A percentile compares a stretch with the other conserved stretches of the same genome.
phyloP scores from a whole-genome alignment of 331 rosid species.

The Dryas integrifolia region DNA sequence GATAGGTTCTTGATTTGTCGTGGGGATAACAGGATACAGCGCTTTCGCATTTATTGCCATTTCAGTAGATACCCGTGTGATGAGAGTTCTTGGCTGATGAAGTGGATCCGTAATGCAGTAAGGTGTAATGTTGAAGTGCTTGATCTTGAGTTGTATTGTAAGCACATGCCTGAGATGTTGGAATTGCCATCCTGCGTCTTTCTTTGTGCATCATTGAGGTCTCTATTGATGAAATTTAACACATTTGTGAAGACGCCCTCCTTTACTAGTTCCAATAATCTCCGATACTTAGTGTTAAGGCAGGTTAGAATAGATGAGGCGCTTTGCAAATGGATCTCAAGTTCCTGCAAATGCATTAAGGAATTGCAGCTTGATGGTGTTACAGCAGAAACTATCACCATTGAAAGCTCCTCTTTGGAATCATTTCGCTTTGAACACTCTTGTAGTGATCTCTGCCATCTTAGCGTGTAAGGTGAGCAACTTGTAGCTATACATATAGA shows the following conservation, averaged over 20 bases:
- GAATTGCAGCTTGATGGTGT: background rate
- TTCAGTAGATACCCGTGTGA: background rate
- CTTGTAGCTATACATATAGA: background rate
- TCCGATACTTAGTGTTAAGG: background rate
- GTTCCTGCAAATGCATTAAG: conserved; percentile 6
- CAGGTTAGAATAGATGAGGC: background rate
- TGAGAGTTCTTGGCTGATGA: background rate
- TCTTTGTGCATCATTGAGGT: background rate
- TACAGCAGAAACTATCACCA: background rate
- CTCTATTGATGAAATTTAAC: background rate
- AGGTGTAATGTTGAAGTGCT: conserved; percentile 9
- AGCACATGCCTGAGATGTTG: background rate
- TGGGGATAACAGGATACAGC: background rate
- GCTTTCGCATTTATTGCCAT: background rate
- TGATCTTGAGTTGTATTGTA: background rate
- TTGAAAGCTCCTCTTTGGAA: conserved; percentile 14
- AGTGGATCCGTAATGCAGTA: conserved; percentile 5
- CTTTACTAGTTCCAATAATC: background rate
- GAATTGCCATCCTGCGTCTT: background rate
- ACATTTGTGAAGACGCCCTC: conserved; percentile 1
- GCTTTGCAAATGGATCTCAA: background rate
- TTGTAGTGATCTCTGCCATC: background rate
- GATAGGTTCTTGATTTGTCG: background rate
- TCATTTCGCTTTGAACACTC: background rate
- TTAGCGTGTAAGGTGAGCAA: background rate